These are phyloP conservation scores for Parmelia sp. DNA, from an alignment of 495 filamentous ascomycete genomes.

Conservation along the genomic window DNA sequence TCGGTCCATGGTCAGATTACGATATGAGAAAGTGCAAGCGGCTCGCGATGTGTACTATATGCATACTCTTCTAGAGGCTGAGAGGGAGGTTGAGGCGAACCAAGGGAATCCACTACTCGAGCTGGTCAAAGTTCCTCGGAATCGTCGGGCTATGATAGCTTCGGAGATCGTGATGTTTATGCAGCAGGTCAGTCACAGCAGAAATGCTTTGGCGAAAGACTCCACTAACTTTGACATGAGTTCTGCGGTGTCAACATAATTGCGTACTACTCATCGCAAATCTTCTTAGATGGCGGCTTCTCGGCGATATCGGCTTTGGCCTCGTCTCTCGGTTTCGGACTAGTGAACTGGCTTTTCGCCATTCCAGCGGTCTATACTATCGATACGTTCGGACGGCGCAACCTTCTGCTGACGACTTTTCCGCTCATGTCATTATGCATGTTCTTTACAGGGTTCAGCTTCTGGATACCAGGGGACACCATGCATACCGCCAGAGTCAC, in stretches of 20 bases:
- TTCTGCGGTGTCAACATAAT: constrained; percentile 59
- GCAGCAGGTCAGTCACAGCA: constrained; percentile 56
- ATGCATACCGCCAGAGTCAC: constrained; percentile 39
- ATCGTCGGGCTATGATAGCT: constrained; percentile 69
- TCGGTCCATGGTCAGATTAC: constrained; percentile 56
- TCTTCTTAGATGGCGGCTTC: constrained; percentile 49
- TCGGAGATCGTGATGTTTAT: constrained; percentile 79
- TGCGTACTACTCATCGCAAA: constrained; percentile 49
- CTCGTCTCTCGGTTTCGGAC: constrained; percentile 50
- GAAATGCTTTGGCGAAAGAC: background rate
- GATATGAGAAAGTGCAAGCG: constrained; percentile 66
- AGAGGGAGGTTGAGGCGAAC: constrained; percentile 49
- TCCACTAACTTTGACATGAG: constrained; percentile 22
- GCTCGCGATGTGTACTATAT: constrained; percentile 80
- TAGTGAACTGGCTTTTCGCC: constrained; percentile 14
- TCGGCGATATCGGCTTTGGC: constrained; percentile 49
- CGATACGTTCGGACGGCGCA: constrained; percentile 37
- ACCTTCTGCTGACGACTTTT: constrained; percentile 70
- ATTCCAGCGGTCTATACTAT: constrained; percentile 13
- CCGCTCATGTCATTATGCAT: constrained; percentile 63
- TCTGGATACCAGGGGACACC: constrained; percentile 55
- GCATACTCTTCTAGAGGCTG: constrained; percentile 62
- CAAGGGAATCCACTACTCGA: constrained; percentile 60
- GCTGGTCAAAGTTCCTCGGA: constrained; percentile 66
- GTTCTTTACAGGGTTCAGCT: constrained; percentile 75